Base-by-base conservation (phyloP, 352 stramenopile genomes). In the Nothophytophthora sp. region DNA sequence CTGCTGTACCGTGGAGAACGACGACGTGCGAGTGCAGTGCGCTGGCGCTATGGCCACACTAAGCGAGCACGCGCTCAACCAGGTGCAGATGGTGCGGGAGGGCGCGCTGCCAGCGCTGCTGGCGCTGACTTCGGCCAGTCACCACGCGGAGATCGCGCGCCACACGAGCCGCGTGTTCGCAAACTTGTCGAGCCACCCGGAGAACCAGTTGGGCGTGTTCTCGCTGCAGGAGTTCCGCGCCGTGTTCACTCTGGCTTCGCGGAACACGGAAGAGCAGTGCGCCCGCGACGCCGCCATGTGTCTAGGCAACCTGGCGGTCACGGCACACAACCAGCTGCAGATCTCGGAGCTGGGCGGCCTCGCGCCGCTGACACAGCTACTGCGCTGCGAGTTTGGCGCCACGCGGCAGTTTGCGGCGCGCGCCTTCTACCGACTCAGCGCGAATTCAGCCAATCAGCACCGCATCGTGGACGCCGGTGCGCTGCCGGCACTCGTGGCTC, bases 221-320 rank as follows among this genome's bases (percentile, higher is more conserved):
- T 75, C 77, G 12, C 53, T 71, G 5, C 65, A 86, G 19, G 88
- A 97, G 30, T 72, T 96, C 23, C 67, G 77, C 2, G 81, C 88
- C 0, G 48, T 96, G 39, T 92, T 96, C 51, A 76, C 64, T 27
- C 63, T 97, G 25, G 84, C 64, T n/a, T n/a, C n/a, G 1, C 44
- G 39, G 1, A 92, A 65, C 9, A 51, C 54, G 0, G 88, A 97
- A 32, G 90, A 98, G 36, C 59, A 81, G 11, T 98, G 90, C 54
- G 86, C 86, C 0, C 79, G 88, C n/a, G 90, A 98, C 60, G 89
- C 88, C 10, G 84, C 92, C 0, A 92, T 98, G 61, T 88, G 92
- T 28, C 76, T 99, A 15, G 91, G 90, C 24, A 99, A 99, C 60
- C 53, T 99, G 52, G 89, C 96, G 1, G 84, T 97, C 22, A 95